Conservation (phyloP, 345 rosid genomes). For the Kernera saxatilis region DNA sequence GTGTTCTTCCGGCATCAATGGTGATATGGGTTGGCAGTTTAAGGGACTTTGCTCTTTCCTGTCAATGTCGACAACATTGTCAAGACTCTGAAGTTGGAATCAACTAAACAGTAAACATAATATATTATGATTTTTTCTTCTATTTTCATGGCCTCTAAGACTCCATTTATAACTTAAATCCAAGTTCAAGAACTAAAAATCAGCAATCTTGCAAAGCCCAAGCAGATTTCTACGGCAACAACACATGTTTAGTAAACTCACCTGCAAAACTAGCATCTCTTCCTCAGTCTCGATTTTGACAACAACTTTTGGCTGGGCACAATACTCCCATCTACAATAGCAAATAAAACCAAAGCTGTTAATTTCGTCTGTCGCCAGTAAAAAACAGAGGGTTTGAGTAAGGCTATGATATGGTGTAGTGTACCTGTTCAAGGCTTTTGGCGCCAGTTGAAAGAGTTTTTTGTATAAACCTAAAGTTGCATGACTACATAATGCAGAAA, state of each 20-base stretch:
- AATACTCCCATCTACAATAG: conserved; percentile 80
- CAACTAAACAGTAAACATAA: not conserved
- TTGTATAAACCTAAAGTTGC: conserved; percentile 96
- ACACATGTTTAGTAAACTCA: conserved; percentile 37
- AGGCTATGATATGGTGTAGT: not conserved
- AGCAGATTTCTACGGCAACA: not conserved
- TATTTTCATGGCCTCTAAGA: not conserved
- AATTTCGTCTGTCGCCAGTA: not conserved
- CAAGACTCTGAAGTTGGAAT: not conserved
- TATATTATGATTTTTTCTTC: not conserved
- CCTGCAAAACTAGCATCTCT: conserved; percentile 84
- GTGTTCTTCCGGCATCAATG: conserved; percentile 96
- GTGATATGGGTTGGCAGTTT: conserved; percentile 92
- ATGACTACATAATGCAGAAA: conserved; percentile 49
- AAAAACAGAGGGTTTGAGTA: not conserved
- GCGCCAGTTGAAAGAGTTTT: conserved; percentile 69
- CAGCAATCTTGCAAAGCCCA: not conserved
- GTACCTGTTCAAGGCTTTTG: conserved; percentile 82
- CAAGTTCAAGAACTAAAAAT: not conserved
- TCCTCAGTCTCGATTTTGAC: conserved; percentile 89
- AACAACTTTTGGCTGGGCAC: conserved; percentile 95
- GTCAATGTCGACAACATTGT: conserved; percentile 19
- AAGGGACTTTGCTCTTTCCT: conserved; percentile 85
- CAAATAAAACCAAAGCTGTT: not conserved
- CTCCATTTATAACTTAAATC: not conserved